Evolutionary conservation across 495 filamentous ascomycete genomes (phyloP), one percentile per base, ranked within the genome.

Genomic region (Hypoxylon fuscum): DNA sequence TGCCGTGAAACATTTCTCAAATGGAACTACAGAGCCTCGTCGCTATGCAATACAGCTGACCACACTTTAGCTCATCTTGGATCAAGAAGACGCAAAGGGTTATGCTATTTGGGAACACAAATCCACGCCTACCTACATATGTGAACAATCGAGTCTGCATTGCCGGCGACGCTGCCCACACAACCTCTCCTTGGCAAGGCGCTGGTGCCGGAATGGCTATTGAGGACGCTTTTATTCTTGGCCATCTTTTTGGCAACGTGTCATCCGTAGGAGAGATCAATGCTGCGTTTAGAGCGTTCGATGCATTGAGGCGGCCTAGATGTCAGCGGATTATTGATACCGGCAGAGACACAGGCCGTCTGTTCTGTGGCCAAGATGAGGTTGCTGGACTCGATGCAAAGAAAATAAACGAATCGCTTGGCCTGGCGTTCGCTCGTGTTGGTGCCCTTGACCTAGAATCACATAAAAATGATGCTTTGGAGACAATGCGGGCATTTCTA

Each of bases 71-170:
- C 48, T 68, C 10, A 41, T 51, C 14, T 18, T 59, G 1, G 64
- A 68, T 6, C 52, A 59, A 55, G 34, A 23, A 14, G 75, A 82
- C 40, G 72, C 80, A 1, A 77, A 80, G 3, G 75, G 79, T 29
- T 88, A 87, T 81, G 81, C 84, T 1, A 66, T 87, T 22, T 89
- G 87, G 73, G 82, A 88, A 18, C 83, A 87, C 52, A 79, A 80
- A 15, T 77, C 76, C 17, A 77, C 82, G 4, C 76, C 79, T 1
- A 87, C 83, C 0, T 89, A 87, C 83, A 0, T 89, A 82, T 64
- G 71, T 64, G 31, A 78, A 78, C 29, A 77, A 74, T 1, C 72
- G 74, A 0, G 64, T 89, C 0, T 81, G 78, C 9, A 72, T 89
- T 8, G 67, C 85, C 0, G 87, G 87, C 0, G 87, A 89, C 58